These are phyloP conservation scores for Glycine latifolia DNA, from an alignment of 306 rosid species.

Conservation along the genomic window DNA sequence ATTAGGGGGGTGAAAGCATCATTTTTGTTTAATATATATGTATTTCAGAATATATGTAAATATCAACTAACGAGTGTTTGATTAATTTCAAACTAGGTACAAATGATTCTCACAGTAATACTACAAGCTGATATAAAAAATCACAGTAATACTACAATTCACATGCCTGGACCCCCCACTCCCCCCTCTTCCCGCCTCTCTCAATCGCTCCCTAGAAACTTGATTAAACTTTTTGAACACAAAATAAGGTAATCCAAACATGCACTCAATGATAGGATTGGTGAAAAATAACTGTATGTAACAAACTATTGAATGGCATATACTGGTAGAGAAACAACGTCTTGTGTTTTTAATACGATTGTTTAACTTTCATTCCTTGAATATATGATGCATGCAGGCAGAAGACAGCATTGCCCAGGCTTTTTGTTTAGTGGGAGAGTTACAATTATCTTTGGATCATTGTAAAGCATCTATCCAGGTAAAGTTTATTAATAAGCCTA, in stretches of 20 bases:
- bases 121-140: no score
- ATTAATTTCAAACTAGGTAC: constrained; percentile 17
- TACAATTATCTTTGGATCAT: constrained; percentile 62
- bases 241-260: constrained; percentile 15
- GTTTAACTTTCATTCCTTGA: constrained; percentile 18
- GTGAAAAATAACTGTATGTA: not conserved
- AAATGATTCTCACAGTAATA: constrained; percentile 19
- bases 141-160: constrained; percentile 14
- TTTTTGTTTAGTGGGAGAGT: constrained; percentile 68
- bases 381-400: constrained; percentile 56
- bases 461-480: constrained; percentile 90
- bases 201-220: not conserved
- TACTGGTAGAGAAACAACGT: constrained; percentile 20
- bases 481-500: constrained; percentile 28
- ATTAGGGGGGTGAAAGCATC: not conserved
- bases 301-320: constrained; percentile 17
- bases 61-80: not conserved
- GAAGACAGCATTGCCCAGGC: constrained; percentile 91
- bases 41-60: not conserved
- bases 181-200: no score
- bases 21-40: not conserved
- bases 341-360: no score
- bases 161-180: not conserved
- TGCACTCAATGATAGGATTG: constrained; percentile 16
- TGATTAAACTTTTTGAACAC: constrained; percentile 20